Evolutionary conservation across 176 grass and related monocot species (phyloP), one percentile per base, ranked within the genome.

Genomic region (Carex littledalei): DNA sequence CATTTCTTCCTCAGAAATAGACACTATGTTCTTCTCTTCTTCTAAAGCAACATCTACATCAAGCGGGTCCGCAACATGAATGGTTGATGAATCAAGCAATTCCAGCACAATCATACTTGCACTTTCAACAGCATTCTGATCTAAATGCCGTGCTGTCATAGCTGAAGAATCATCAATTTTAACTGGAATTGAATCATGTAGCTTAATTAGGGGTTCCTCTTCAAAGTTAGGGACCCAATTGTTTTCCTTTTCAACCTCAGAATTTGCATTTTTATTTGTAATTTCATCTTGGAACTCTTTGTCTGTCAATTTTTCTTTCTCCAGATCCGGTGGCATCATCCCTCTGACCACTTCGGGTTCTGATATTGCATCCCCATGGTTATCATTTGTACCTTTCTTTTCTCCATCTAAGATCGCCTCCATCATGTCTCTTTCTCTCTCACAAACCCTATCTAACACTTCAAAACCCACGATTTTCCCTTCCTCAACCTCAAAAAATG

Each of bases 131-230:
- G 20, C 84, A 83, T 75, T 84, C 26, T 52, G 62, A 62, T 55
- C 85, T 32, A 45, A 56, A 83, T 52, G 32, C 37, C 16, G 49
- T 75, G 81, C 41, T 54, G 89, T 66, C 58, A 80, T 77, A 17
- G 22, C 64, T 20, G 84, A 47, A 6, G 91, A 86, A 77, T 89
- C 81, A 70, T 84, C 88, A 21, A 75, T 77, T 18, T 83, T 69
- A 73, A 62, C 67, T 64, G 84, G 81, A 59, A 84, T 83, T 85
- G 84, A 81, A 10, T 94, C 91, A 18, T 87, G 82, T 45, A 95
- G 80, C 65, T 89, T 89, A 49, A 95, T 86, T 22, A 91, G 63
- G 66, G 88, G 85, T 35, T 84, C 88, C 45, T 87, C 74, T 67
- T 85, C 89, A 83, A 32, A 56, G 32, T 43, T 12, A 60, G 32